Conservation (phyloP, 2,329 filamentous ascomycete species). For the Colletotrichum sp. region DNA sequence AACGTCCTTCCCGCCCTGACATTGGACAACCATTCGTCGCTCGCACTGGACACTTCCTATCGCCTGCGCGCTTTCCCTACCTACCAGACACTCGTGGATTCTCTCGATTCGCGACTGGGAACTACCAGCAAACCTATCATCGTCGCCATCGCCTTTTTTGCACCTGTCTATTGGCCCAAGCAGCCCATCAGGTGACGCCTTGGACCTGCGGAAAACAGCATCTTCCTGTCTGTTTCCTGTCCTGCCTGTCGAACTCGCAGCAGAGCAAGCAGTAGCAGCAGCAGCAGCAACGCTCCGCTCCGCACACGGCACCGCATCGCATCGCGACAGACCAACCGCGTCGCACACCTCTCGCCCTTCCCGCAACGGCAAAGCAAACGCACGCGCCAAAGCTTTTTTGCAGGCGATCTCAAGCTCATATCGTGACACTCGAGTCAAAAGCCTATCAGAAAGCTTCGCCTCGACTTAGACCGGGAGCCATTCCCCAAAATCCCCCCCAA, state of each 20-base stretch:
- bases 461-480: slow-evolving; percentile 14
- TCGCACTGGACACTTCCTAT: slow-evolving; percentile 4
- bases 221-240: neutral
- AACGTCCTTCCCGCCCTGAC: slow-evolving; percentile 18
- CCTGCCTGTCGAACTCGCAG: neutral
- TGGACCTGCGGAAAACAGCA: slow-evolving; percentile 45
- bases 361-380: neutral
- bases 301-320: slow-evolving; percentile 1
- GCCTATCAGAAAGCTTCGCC: slow-evolving; percentile 22
- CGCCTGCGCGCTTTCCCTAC: neutral
- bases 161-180: slow-evolving; percentile 50
- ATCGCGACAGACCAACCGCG: slow-evolving; percentile 26
- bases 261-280: neutral
- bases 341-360: slow-evolving; percentile 15
- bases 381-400: slow-evolving; percentile 17
- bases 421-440: slow-evolving; percentile 22
- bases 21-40: slow-evolving; percentile 9
- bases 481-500: neutral
- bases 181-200: slow-evolving; percentile 57
- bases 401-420: slow-evolving; percentile 15
- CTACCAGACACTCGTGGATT: slow-evolving; percentile 25
- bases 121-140: slow-evolving; percentile 54
- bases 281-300: neutral
- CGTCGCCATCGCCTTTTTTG: slow-evolving; percentile 45
- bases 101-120: slow-evolving; percentile 39